Conservation (phyloP, 1,284 basidiomycete species). For the Afroboletus lepidellus region DNA sequence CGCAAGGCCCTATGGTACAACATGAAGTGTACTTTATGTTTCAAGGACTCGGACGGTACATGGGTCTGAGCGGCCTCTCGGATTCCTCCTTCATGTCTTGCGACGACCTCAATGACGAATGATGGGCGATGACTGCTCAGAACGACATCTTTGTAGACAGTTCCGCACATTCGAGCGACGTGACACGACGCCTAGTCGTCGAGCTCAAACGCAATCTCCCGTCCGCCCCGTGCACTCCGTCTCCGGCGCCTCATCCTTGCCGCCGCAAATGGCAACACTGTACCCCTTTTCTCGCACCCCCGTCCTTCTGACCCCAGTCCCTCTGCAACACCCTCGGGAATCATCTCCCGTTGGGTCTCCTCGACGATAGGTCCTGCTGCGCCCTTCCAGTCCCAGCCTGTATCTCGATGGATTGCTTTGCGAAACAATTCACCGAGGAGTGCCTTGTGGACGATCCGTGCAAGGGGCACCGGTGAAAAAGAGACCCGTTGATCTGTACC, state of each 20-base stretch:
- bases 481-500: slow-evolving; percentile 7
- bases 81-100: too few species aligned
- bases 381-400: slow-evolving; percentile 26
- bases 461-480: slow-evolving; percentile 24
- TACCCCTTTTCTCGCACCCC: neutral
- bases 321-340: slow-evolving; percentile 11
- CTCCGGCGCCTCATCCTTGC: slow-evolving; percentile 29
- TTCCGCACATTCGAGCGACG: too few species aligned
- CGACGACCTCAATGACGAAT: too few species aligned
- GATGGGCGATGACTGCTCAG: too few species aligned
- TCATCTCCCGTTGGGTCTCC: slow-evolving; percentile 23
- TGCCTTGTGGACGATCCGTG: slow-evolving; percentile 23
- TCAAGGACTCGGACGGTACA: too few species aligned
- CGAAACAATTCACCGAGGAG: slow-evolving; percentile 25
- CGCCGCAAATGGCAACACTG: slow-evolving; percentile 21
- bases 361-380: slow-evolving; percentile 13
- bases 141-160: too few species aligned
- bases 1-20: too few species aligned
- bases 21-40: too few species aligned
- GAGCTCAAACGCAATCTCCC: slow-evolving; percentile 22
- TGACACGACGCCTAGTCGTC: slow-evolving; percentile 5
- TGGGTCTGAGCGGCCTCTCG: too few species aligned
- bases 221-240: slow-evolving; percentile 19
- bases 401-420: slow-evolving; percentile 18
- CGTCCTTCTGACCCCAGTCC: neutral